phyloP scores from a whole-genome alignment of 1,284 basidiomycete species.

The Ustilago cynodontis region DNA sequence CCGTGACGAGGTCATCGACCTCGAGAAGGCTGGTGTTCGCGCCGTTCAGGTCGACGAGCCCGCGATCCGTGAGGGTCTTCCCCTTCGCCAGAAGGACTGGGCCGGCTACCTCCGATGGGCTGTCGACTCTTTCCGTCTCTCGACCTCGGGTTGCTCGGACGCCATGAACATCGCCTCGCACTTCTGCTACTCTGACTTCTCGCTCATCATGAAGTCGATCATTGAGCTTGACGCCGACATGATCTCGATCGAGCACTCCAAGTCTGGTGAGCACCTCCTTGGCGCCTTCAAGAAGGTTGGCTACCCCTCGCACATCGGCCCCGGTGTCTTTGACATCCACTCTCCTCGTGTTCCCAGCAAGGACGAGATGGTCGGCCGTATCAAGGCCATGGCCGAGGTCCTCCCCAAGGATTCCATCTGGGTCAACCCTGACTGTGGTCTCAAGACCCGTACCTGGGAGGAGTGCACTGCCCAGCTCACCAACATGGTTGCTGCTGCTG shows the following conservation, averaged over 20 bases:
- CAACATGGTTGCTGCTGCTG: slow-evolving; percentile 74
- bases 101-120: slow-evolving; percentile 68
- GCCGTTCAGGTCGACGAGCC: slow-evolving; percentile 99
- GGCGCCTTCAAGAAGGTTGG: slow-evolving; percentile 94
- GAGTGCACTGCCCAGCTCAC: slow-evolving; percentile 77
- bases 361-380: slow-evolving; percentile 94
- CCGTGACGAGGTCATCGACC: slow-evolving; percentile 97
- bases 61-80: slow-evolving; percentile 93
- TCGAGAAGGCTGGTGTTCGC: slow-evolving; percentile 95
- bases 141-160: slow-evolving; percentile 66
- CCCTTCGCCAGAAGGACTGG: slow-evolving; percentile 67
- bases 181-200: slow-evolving; percentile 76
- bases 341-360: slow-evolving; percentile 90
- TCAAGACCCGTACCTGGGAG: slow-evolving; percentile 70
- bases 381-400: slow-evolving; percentile 78
- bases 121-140: slow-evolving; percentile 69
- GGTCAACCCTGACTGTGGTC: slow-evolving; percentile 87
- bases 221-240: slow-evolving; percentile 98
- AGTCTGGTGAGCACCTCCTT: slow-evolving; percentile 79
- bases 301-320: slow-evolving; percentile 98
- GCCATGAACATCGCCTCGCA: slow-evolving; percentile 68
- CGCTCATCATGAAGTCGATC: slow-evolving; percentile 98
- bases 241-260: slow-evolving; percentile 93
- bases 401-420: slow-evolving; percentile 73
- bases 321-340: slow-evolving; percentile 94